Base-by-base conservation (phyloP, 306 rosid species). In the Pyrus bretschneideri region DNA sequence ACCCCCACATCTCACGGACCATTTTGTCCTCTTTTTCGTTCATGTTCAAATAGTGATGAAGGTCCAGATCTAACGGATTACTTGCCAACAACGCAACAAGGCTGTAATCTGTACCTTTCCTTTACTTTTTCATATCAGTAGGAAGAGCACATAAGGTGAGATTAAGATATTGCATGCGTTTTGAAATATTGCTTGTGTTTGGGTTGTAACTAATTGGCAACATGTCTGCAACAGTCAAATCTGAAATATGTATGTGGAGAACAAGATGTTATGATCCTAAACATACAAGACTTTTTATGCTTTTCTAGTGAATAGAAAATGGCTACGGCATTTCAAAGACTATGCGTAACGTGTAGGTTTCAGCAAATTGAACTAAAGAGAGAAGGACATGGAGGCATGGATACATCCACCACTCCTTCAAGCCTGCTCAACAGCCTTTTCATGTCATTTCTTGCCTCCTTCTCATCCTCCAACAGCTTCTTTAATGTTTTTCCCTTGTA, bases 381-480 rank as follows among this genome's bases (percentile, higher is more conserved):
- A n/a, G 27, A 25, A 25, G 72, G 72, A 52, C 82, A 25, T 65
- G 78, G 74, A 13, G 70, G 75, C 12, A 9, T 4, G 15, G 79
- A 62, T 3, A 74, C 83, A 42, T 74, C 83, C 11, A 42, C 4
- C 68, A 68, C 54, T 59, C 75, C 83, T 74, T 46, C 79, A 45
- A 64, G 68, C 71, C 60, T 74, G 45, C 49, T 73, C 59, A 67
- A 57, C 23, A 73, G 61, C 64, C 15, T 74, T 72, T 74, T 44
- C 29, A 80, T 74, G 31, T 80, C 83, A 72, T 55, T 63, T 63
- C 23, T 17, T 63, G 68, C 75, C 33, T 44, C 75, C 14, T 67
- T 57, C 14, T 74, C 75, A 46, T 73, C 70, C 31, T 57, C 64
- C 59, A 80, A 17, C 23, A 30, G 42, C 14, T 27, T 63, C n/a